phyloP scores from a whole-genome alignment of 768 basidiomycete genomes.

The Tylopilus plumbeoviolaceoides region DNA sequence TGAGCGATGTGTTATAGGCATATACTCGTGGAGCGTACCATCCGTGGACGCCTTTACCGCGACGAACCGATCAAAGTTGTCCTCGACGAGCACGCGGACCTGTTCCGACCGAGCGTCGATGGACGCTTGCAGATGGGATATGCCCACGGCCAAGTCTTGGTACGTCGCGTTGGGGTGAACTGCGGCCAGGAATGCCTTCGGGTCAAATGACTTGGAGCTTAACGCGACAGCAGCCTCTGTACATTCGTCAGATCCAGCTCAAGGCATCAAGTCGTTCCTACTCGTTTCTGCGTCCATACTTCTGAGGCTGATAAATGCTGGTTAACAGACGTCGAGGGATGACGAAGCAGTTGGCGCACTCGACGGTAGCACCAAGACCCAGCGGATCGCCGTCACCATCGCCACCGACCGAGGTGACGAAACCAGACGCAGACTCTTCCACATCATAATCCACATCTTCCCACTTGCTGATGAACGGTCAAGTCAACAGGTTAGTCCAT shows the following conservation, averaged over 20 bases:
- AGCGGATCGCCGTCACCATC: conserved; percentile 73
- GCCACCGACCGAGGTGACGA: conserved; percentile 52
- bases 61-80: conserved; percentile 97
- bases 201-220: conserved; percentile 92
- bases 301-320: conserved; percentile 40
- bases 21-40: conserved; percentile 45
- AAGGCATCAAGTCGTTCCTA: conserved; percentile 26
- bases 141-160: conserved; percentile 81
- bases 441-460: conserved; percentile 86
- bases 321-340: conserved; percentile 1
- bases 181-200: conserved; percentile 86
- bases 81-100: conserved; percentile 91
- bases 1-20: conserved; percentile 1
- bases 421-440: conserved; percentile 70
- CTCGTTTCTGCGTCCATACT: conserved; percentile 78
- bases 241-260: conserved; percentile 4
- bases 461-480: conserved; percentile 59
- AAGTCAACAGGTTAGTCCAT: conserved; percentile 2
- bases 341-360: conserved; percentile 39
- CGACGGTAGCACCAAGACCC: conserved; percentile 63
- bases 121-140: conserved; percentile 65
- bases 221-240: conserved; percentile 79
- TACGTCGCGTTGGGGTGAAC: conserved; percentile 95
- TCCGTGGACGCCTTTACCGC: conserved; percentile 97
- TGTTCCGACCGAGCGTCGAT: conserved; percentile 92